Percentiles rank a stretch among this genome's conserved stretches.
Evolutionary conservation across 2,329 filamentous ascomycete genomes (phyloP).

Genomic region (Diaporthe sp.): DNA sequence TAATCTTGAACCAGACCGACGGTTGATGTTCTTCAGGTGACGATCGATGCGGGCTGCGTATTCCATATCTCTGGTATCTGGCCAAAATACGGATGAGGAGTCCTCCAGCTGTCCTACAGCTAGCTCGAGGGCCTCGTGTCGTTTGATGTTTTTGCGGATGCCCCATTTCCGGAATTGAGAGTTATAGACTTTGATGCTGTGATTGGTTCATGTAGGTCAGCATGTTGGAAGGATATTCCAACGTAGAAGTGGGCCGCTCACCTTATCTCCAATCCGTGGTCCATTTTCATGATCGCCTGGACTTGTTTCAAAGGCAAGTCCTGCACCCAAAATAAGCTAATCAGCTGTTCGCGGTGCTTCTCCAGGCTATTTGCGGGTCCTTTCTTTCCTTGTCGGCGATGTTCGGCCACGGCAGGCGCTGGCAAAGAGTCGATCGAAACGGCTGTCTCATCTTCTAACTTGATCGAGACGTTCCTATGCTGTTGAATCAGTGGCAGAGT

Average conservation of each 20-base stretch:
- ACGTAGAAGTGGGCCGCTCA: background rate
- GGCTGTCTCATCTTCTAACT: background rate
- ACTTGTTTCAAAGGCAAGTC: conserved; percentile 14
- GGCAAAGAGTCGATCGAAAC: background rate
- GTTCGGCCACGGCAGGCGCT: background rate
- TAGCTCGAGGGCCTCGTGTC: conserved; percentile 19
- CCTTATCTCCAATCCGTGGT: conserved; percentile 23
- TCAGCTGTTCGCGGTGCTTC: background rate
- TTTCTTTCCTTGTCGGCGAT: background rate
- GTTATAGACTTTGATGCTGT: conserved; percentile 24
- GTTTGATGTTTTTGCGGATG: conserved; percentile 25
- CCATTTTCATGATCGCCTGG: background rate
- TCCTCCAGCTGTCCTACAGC: background rate
- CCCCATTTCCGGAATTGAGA: conserved; percentile 21
- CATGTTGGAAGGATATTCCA: background rate
- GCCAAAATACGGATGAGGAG: conserved; percentile 2
- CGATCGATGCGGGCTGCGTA: conserved; percentile 21
- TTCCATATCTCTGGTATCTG: background rate
- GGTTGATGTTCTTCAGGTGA: conserved; percentile 1
- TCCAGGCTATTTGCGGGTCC: background rate
- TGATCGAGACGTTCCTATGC: background rate
- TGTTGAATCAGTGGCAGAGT: too few relatives aligned
- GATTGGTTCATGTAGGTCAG: too few relatives aligned
- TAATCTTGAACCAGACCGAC: background rate
- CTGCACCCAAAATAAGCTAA: conserved; percentile 11